These are phyloP conservation scores for Dittrichia graveolens DNA, from an alignment of 129 eudicot species.

Conservation along the genomic window DNA sequence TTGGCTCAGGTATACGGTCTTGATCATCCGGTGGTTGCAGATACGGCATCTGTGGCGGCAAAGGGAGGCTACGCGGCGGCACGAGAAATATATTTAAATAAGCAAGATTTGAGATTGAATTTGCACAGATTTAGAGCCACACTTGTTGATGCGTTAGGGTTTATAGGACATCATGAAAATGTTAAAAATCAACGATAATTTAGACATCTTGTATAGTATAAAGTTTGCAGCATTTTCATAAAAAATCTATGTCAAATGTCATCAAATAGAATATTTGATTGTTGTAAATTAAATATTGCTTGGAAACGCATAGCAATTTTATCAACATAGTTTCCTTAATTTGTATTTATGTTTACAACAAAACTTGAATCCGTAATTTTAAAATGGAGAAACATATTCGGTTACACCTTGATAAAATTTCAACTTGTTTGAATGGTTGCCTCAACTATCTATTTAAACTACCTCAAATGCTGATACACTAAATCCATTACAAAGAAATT, in stretches of 20 bases:
- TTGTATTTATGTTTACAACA: no score
- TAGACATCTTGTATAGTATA: no score
- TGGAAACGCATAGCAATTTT: background rate
- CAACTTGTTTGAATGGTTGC: no score
- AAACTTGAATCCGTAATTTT: background rate
- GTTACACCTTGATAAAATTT: no score
- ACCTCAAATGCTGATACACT: no score
- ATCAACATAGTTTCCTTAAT: no score
- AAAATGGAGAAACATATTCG: background rate
- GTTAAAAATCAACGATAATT: conserved; percentile 12
- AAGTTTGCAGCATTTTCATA: background rate
- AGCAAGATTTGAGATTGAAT: conserved; percentile 61
- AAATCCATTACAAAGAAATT: no score
- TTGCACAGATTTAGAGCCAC: conserved; percentile 50
- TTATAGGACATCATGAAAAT: conserved; percentile 34
- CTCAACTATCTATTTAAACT: no score
- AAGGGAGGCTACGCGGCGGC: conserved; percentile 54
- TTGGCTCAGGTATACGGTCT: conserved; percentile 49
- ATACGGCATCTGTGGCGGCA: conserved; percentile 47
- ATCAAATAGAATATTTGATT: background rate
- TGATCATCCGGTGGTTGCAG: conserved; percentile 51
- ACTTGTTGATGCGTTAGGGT: conserved; percentile 48
- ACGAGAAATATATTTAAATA: conserved; percentile 52
- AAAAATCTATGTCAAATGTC: background rate
- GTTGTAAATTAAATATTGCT: background rate